A percentile compares a stretch with the other conserved stretches of the same genome.
phyloP scores from a whole-genome alignment of 2,329 filamentous ascomycete species.

The Monosporascus sp. region DNA sequence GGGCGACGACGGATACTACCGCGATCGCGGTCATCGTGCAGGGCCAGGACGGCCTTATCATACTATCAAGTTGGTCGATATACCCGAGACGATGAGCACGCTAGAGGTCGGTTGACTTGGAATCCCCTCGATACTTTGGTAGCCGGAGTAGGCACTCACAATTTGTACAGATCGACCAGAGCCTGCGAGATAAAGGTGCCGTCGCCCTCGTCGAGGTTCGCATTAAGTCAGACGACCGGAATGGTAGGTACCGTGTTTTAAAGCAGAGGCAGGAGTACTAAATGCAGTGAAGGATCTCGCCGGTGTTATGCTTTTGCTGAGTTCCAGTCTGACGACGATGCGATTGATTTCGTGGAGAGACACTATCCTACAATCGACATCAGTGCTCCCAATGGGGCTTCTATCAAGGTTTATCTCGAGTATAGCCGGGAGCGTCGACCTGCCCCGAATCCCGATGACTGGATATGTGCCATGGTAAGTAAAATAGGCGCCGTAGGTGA shows the following conservation, averaged over 20 bases:
- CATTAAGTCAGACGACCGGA: conserved; percentile 26
- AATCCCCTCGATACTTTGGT: not conserved
- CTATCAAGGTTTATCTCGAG: conserved; percentile 29
- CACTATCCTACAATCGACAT: conserved; percentile 32
- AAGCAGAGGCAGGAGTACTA: not conserved
- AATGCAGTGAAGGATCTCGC: conserved; percentile 14
- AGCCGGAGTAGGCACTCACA: not conserved
- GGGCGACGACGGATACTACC: conserved; percentile 19
- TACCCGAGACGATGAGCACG: conserved; percentile 23
- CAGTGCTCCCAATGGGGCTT: conserved; percentile 22
- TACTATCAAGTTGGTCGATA: conserved; percentile 27
- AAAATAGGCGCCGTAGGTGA: not conserved
- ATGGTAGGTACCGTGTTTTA: conserved; percentile 11
- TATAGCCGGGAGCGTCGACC: conserved; percentile 31
- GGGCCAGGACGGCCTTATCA: conserved; percentile 26
- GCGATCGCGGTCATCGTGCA: conserved; percentile 17
- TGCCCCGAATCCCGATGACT: conserved; percentile 28
- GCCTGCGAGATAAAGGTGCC: conserved; percentile 24
- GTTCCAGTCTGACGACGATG: conserved; percentile 33
- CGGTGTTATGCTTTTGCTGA: conserved; percentile 34
- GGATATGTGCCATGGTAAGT: conserved; percentile 33
- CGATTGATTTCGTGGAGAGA: conserved; percentile 32
- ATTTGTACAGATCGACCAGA: conserved; percentile 20
- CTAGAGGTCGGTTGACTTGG: conserved; percentile 17
- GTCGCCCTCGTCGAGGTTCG: conserved; percentile 25